Conservation (phyloP, 805 yeast species). For the Zygoascus tannicola region DNA sequence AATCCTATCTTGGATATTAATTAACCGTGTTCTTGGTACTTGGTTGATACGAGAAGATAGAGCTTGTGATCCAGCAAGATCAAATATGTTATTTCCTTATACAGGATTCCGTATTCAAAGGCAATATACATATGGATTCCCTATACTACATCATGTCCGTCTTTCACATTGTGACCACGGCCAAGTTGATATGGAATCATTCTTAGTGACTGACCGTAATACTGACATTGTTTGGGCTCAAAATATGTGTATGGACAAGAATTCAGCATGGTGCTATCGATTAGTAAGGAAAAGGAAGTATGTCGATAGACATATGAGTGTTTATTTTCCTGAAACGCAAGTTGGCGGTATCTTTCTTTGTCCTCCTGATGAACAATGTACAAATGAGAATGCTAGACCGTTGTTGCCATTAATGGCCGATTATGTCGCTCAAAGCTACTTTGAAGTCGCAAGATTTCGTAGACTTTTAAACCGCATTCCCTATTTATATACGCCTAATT, state of each 20-base stretch:
- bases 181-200: constrained; percentile 35
- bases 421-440: constrained; percentile 40
- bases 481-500: constrained; percentile 43
- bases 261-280: constrained; percentile 38
- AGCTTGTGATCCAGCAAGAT: constrained; percentile 30
- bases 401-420: constrained; percentile 54
- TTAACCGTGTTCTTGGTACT: constrained; percentile 7
- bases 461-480: constrained; percentile 44
- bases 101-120: constrained; percentile 50
- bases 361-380: constrained; percentile 21
- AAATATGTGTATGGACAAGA: constrained; percentile 12
- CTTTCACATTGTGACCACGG: constrained; percentile 48
- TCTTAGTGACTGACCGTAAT: constrained; percentile 26
- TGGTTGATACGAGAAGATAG: constrained; percentile 27
- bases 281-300: constrained; percentile 52
- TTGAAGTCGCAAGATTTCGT: constrained; percentile 18
- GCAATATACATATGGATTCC: constrained; percentile 37
- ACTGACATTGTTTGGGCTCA: constrained; percentile 41
- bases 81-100: constrained; percentile 31
- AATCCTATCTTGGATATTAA: too few relatives aligned
- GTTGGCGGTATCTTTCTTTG: constrained; percentile 58
- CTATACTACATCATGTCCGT: constrained; percentile 36
- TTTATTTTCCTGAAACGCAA: constrained; percentile 48
- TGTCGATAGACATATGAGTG: constrained; percentile 34
- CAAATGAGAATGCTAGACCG: constrained; percentile 32